Base-by-base conservation (phyloP, 2,329 filamentous ascomycete genomes). In the Microdochium bolleyi region DNA sequence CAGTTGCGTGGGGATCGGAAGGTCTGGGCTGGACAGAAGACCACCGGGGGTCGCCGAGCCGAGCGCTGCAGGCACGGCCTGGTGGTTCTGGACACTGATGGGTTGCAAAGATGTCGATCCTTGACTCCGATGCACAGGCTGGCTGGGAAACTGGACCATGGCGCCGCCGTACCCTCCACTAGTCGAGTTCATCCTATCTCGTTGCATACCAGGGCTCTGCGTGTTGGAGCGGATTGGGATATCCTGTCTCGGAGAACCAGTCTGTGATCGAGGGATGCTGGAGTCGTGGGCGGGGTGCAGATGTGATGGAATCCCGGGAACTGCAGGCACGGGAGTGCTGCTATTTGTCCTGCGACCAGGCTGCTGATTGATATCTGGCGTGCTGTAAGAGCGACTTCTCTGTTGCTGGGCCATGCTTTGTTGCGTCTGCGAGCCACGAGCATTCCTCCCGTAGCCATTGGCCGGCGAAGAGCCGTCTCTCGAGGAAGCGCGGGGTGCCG, bases 351-450 rank as follows among this genome's bases (percentile, higher is more conserved):
- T 68, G 64, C 82, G 75, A 64, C 78, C 78, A 57, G 80, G 78
- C 51, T 84, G 80, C 51, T 80, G 85, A 58, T 95, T 89, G 61
- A 96, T 96, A 67, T 97, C 92, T 8, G 94, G 92, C 57, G 92
- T 96, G 72, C 92, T 97, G 63, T 95, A 95, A 37, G 92, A 96
- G 58, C 94, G 83, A 71, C 89, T 86, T 59, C 91, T 81, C 64
- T 87, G 84, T 65, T 89, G 85, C 57, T 85, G 73, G 65, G 78
- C 70, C 57, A 77, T 74, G 61, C 77, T 73, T 60, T 83, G 57
- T 76, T 69, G 55, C 74, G 71, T 24, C 63, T 65, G 71, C 1
- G 76, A 73, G n/a, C 88, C 82, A 60, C 89, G 85, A 48, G 82
- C 79, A 61, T 81, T 83, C 58, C 88, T 79, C 37, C 80, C 80